phyloP scores from a whole-genome alignment of 1,139 yeast genomes.

The Yamadazyma atmosphaerica region DNA sequence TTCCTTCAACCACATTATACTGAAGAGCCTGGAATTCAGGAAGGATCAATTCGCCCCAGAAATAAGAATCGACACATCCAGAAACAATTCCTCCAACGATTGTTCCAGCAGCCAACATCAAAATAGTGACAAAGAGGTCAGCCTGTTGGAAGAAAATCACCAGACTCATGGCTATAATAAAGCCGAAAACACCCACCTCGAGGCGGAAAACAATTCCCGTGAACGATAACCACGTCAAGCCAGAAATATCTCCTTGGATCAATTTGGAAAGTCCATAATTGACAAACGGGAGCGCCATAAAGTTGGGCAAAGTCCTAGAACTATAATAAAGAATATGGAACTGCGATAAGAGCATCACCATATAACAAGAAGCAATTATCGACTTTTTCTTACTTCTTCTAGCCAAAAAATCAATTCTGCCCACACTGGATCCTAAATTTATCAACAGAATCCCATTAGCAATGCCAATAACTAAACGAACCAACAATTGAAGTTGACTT shows the following conservation, averaged over 20 bases:
- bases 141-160: constrained; percentile 43
- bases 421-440: constrained; percentile 25
- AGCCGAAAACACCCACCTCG: constrained; percentile 66
- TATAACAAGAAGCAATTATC: constrained; percentile 56
- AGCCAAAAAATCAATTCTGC: constrained; percentile 25
- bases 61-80: constrained; percentile 63
- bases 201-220: constrained; percentile 69
- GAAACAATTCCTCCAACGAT: constrained; percentile 53
- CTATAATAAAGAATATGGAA: constrained; percentile 80
- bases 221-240: constrained; percentile 61
- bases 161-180: constrained; percentile 45
- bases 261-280: constrained; percentile 54
- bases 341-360: constrained; percentile 59
- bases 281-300: constrained; percentile 77
- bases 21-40: constrained; percentile 78
- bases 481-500: constrained; percentile 46
- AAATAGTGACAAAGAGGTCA: constrained; percentile 30
- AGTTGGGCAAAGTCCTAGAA: constrained; percentile 83
- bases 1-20: constrained; percentile 74
- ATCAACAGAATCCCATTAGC: constrained; percentile 39
- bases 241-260: constrained; percentile 51
- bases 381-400: constrained; percentile 15
- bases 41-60: constrained; percentile 60
- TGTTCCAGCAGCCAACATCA: constrained; percentile 53
- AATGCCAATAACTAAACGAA: constrained; percentile 55